Percentiles rank a stretch among this genome's conserved stretches.
Conservation (phyloP, 352 stramenopile genomes). For the Phytophthora sojae region DNA sequence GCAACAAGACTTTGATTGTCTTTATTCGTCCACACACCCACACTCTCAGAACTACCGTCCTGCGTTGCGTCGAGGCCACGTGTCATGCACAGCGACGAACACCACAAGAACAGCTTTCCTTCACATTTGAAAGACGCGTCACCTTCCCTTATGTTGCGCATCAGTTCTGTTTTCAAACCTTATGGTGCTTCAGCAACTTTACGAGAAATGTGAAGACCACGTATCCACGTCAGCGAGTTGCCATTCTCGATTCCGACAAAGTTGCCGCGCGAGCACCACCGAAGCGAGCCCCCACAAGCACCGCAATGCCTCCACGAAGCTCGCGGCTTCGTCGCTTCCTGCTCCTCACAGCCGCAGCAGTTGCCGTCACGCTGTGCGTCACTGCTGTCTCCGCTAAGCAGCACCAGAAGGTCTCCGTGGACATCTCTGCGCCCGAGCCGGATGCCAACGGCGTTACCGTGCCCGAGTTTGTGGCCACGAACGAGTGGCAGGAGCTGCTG, state of each 20-base stretch:
- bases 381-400: constrained; percentile 4
- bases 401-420: constrained; percentile 15
- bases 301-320: constrained; percentile 16
- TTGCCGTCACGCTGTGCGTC: constrained; percentile 16
- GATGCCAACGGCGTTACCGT: constrained; percentile 20
- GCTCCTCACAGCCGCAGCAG: constrained; percentile 23
- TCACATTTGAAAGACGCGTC: not conserved
- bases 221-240: constrained; percentile 24
- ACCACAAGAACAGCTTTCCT: not conserved
- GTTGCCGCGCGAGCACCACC: constrained; percentile 1
- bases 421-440: constrained; percentile 8
- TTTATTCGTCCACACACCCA: not conserved
- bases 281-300: not conserved
- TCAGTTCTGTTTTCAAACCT: not conserved
- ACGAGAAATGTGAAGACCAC: constrained; percentile 8
- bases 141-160: not conserved
- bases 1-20: not conserved
- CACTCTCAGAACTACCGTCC: not conserved
- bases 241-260: constrained; percentile 29
- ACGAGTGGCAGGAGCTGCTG: constrained; percentile 74
- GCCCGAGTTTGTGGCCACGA: constrained; percentile 56
- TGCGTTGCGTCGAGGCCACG: constrained; percentile 13
- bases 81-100: constrained; percentile 14
- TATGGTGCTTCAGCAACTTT: not conserved
- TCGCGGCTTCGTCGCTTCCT: constrained; percentile 30